Percentiles rank a stretch among this genome's conserved stretches.
Conservation (phyloP, 2,329 filamentous ascomycete genomes). For the Fusarium duplospermum region DNA sequence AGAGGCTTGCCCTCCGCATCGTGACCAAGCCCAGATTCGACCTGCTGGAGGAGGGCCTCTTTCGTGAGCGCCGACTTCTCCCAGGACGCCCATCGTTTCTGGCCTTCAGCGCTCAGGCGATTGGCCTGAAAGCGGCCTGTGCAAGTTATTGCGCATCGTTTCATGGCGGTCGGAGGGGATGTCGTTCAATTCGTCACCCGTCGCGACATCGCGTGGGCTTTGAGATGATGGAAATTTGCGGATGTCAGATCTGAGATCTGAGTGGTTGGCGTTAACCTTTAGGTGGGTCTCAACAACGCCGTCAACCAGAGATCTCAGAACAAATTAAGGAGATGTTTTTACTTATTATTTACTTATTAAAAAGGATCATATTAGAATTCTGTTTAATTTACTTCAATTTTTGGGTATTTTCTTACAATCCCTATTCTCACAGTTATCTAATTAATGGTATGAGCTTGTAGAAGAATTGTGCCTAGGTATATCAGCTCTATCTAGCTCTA, state of each 20-base stretch:
- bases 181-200: constrained; percentile 31
- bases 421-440: background rate
- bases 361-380: no score
- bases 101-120: constrained; percentile 4
- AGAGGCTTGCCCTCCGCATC: constrained; percentile 46
- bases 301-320: background rate
- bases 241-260: constrained; percentile 12
- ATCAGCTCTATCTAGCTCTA: background rate
- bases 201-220: background rate
- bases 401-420: background rate
- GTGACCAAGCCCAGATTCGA: constrained; percentile 48
- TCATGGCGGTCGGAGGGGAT: constrained; percentile 42
- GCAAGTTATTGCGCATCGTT: constrained; percentile 38
- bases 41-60: constrained; percentile 46
- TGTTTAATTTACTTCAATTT: background rate
- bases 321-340: background rate
- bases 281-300: background rate
- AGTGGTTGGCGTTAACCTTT: background rate
- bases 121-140: constrained; percentile 16
- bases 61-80: constrained; percentile 44
- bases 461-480: background rate
- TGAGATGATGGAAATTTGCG: constrained; percentile 15
- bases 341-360: no score
- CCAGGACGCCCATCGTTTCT: constrained; percentile 50
- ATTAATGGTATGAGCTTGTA: background rate